These are phyloP conservation scores for Microcyclosporella mali DNA, from an alignment of 2,329 filamentous ascomycete genomes.

Conservation along the genomic window DNA sequence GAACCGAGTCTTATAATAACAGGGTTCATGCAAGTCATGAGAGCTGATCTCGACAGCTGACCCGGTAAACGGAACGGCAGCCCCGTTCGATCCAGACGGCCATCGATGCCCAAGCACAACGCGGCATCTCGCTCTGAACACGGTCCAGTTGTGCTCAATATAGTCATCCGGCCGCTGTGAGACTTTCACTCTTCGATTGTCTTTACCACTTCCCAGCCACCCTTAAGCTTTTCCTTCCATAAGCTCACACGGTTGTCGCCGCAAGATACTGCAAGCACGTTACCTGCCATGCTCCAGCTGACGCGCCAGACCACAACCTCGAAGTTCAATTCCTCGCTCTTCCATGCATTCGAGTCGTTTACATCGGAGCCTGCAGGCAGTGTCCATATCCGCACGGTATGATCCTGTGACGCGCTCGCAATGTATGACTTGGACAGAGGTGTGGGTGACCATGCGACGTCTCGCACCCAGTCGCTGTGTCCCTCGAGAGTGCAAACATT, in stretches of 20 bases:
- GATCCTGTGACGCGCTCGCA: conserved; percentile 89
- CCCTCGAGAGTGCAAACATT: conserved; percentile 61
- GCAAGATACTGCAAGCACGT: conserved; percentile 87
- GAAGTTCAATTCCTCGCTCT: conserved; percentile 76
- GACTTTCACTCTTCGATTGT: conserved; percentile 60
- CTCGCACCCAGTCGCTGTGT: conserved; percentile 93
- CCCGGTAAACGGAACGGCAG: no score
- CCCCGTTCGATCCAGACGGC: no score
- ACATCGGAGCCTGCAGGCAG: conserved; percentile 37
- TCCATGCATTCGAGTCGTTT: conserved; percentile 61
- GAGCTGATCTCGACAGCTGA: no score
- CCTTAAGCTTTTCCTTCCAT: conserved; percentile 97
- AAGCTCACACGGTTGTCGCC: conserved; percentile 94
- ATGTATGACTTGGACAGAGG: conserved; percentile 96
- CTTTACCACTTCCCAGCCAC: conserved; percentile 96
- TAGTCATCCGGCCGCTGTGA: conserved; percentile 2
- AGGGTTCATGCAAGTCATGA: no score
- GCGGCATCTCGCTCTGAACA: no score
- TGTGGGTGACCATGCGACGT: conserved; percentile 94
- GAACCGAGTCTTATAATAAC: no score
- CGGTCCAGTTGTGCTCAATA: neutral
- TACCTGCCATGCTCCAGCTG: conserved; percentile 95
- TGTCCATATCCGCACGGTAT: conserved; percentile 97
- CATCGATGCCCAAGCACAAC: no score
- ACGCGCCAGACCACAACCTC: conserved; percentile 91